Evolutionary conservation across 345 rosid genomes (phyloP).

Genomic region (Populus simonii): DNA sequence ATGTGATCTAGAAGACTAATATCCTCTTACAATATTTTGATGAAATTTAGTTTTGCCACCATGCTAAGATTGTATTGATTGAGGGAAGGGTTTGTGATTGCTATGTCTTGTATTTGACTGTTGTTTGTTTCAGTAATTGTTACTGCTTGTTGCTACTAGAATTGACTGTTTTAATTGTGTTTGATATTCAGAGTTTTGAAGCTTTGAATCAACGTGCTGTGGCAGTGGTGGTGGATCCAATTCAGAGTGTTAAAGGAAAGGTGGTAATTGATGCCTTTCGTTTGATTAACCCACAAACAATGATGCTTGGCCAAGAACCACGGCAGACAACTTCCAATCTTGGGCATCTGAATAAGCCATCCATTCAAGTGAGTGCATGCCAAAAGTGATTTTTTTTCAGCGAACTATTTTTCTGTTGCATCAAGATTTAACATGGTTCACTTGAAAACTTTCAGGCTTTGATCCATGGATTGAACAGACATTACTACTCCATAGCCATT

Average conservation of each 20-base stretch:
- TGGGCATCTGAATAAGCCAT: slow-evolving; percentile 96
- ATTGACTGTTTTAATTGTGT: not conserved
- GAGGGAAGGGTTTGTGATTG: not conserved
- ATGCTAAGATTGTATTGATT: not conserved
- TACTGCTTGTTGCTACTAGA: not conserved
- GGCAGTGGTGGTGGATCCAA: slow-evolving; percentile 98
- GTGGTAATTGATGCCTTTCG: slow-evolving; percentile 99
- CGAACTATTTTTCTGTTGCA: not conserved
- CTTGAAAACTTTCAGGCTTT: slow-evolving; percentile 58
- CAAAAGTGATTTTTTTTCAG: not conserved
- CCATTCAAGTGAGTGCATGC: slow-evolving; percentile 70
- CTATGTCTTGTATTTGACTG: not conserved
- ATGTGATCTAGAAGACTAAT: not conserved
- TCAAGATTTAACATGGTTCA: slow-evolving; percentile 14
- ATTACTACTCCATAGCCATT: slow-evolving; percentile 96
- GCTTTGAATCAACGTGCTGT: slow-evolving; percentile 98
- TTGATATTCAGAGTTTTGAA: slow-evolving; percentile 78
- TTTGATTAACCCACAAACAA: slow-evolving; percentile 91
- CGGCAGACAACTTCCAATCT: slow-evolving; percentile 97
- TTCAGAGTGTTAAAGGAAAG: slow-evolving; percentile 96
- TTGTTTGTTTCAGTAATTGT: not conserved
- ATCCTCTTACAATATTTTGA: not conserved
- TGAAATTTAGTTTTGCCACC: not conserved
- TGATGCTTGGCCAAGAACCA: slow-evolving; percentile 99
- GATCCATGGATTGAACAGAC: slow-evolving; percentile 97